Evolutionary conservation across 495 filamentous ascomycete species (phyloP).

Genomic region (Neurospora sp.): DNA sequence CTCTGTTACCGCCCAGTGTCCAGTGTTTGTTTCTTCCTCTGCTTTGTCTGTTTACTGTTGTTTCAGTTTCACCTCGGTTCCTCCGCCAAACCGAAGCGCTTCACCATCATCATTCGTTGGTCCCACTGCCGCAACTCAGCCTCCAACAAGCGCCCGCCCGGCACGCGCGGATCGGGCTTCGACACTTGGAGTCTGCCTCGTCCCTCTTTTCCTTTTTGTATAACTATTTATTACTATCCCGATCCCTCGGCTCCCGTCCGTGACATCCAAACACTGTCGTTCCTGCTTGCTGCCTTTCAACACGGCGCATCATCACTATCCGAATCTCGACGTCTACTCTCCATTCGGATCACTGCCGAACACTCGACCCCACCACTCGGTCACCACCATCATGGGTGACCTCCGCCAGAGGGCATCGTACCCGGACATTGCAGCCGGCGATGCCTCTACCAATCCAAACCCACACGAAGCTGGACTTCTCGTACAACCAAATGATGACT

Average conservation of each 20-base stretch:
- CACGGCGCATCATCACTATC: not conserved
- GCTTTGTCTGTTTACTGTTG: not conserved
- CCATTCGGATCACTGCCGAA: not conserved
- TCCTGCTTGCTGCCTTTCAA: not conserved
- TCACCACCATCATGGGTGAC: not conserved
- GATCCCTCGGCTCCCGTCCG: not conserved
- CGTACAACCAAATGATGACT: not conserved
- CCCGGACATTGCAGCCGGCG: not conserved
- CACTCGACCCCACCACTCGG: not conserved
- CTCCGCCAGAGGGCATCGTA: not conserved
- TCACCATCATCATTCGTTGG: not conserved
- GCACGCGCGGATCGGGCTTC: not conserved
- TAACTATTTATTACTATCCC: not conserved
- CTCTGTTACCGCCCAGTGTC: not conserved
- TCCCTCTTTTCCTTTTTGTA: not conserved
- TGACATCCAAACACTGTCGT: not conserved
- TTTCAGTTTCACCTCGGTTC: not conserved
- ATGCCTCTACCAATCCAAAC: not conserved
- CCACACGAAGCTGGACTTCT: not conserved
- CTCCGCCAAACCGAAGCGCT: not conserved
- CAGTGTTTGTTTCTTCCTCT: not conserved
- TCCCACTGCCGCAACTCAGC: not conserved
- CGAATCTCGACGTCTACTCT: not conserved
- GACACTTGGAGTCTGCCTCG: not conserved
- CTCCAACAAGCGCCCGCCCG: not conserved